Evolutionary conservation across 306 rosid species (phyloP).

Genomic region (Senna siamea): DNA sequence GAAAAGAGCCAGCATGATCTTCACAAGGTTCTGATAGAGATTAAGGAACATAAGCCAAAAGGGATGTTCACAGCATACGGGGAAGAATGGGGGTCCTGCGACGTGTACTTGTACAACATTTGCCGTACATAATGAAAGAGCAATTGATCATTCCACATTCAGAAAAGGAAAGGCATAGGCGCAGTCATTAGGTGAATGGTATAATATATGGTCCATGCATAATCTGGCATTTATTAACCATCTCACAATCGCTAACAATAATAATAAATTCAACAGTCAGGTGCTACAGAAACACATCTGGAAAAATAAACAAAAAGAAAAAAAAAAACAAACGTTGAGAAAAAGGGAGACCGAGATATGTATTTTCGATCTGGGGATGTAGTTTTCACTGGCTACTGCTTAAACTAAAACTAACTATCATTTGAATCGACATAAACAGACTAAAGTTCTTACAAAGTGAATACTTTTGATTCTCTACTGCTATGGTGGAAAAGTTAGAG

Average conservation of each 20-base stretch:
- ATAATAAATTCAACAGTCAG: constrained; percentile 70
- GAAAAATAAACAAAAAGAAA: constrained; percentile 10
- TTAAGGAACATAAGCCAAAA: too few species aligned
- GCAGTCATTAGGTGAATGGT: constrained; percentile 41
- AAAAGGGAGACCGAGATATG: constrained; percentile 34
- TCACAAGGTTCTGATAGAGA: too few species aligned
- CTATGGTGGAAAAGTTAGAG: constrained; percentile 36
- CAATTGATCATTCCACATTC: constrained; percentile 45
- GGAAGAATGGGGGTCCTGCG: too few species aligned
- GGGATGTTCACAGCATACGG: too few species aligned
- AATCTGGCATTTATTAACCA: constrained; percentile 77
- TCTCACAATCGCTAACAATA: constrained; percentile 66
- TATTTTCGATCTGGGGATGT: constrained; percentile 41
- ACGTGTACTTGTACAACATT: too few species aligned
- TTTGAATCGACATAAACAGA: constrained; percentile 56
- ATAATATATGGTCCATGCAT: constrained; percentile 53
- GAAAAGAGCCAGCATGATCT: too few species aligned
- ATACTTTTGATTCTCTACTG: constrained; percentile 45
- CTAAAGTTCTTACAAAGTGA: constrained; percentile 38
- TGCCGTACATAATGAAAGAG: constrained; percentile 48
- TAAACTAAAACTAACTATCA: constrained; percentile 53
- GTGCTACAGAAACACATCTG: constrained; percentile 60
- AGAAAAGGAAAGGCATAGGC: constrained; percentile 36
- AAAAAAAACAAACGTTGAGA: constrained; percentile 44
- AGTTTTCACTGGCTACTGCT: constrained; percentile 55